Percentiles rank a stretch among this genome's conserved stretches.
Evolutionary conservation across 345 rosid species (phyloP).

Genomic region (Rhodomyrtus tomentosa): DNA sequence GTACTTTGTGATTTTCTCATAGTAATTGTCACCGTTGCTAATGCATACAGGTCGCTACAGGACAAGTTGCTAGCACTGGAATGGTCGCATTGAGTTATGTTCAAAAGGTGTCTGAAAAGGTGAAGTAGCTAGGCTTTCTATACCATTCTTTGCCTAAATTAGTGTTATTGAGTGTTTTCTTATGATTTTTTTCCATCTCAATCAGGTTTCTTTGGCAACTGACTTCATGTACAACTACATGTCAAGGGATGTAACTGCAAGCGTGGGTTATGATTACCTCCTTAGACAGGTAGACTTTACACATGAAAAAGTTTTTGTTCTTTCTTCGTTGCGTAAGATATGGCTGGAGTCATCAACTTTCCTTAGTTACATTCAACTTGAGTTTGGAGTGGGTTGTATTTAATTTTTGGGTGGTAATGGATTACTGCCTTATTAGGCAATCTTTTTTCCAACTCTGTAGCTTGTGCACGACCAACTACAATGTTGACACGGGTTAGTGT

Average conservation of each 20-base stretch:
- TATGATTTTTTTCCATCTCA: slow-evolving; percentile 2
- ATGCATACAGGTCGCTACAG: slow-evolving; percentile 67
- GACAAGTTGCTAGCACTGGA: slow-evolving; percentile 96
- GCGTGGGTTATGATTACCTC: slow-evolving; percentile 91
- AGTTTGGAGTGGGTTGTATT: not conserved
- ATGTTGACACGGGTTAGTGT: not conserved
- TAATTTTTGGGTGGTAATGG: not conserved
- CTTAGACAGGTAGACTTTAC: slow-evolving; percentile 67
- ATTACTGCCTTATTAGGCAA: not conserved
- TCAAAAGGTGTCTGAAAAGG: slow-evolving; percentile 97
- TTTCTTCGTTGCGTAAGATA: not conserved
- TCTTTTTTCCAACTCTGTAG: not conserved
- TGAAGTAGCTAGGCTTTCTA: slow-evolving; percentile 6
- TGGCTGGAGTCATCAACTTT: not conserved
- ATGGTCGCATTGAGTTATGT: slow-evolving; percentile 76
- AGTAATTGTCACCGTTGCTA: not conserved
- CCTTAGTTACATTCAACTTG: not conserved
- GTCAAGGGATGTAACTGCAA: slow-evolving; percentile 80
- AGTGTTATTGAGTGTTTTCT: not conserved
- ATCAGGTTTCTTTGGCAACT: slow-evolving; percentile 79
- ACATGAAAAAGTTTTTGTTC: not conserved
- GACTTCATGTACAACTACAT: slow-evolving; percentile 86
- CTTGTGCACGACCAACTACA: not conserved
- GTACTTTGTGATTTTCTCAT: not conserved
- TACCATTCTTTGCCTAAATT: not conserved